Evolutionary conservation across 768 basidiomycete genomes (phyloP), one percentile per base, ranked within the genome.

Genomic region (Cyclocybe aegerita): DNA sequence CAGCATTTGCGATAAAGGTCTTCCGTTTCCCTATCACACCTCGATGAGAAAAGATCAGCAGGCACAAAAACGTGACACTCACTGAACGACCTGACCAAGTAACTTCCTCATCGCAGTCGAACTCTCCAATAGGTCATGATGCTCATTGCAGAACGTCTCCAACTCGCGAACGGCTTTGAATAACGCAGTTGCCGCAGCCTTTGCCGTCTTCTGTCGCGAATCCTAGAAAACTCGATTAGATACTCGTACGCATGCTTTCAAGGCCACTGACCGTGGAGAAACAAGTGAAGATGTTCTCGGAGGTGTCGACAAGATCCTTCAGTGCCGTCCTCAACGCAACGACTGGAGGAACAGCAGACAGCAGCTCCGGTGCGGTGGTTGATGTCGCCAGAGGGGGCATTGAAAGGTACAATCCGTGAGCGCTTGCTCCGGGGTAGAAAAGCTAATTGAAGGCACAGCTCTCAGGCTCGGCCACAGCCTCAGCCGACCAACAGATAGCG

Each of bases 241-340:
- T 3, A 2, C 15, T 10, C 9, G 15, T 9, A 12, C 16, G 23
- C 16, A 12, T 15, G 15, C 6, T n/a, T 3, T 8, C 8, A 14
- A 11, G 23, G 17, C 10, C 8, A 43, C 32, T 10, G 14, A 49
- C 48, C 40, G 35, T 43, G 23, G 16, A 11, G 34, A 49, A 43
- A 11, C 40, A 49, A 43, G 36, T 42, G 4, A 34, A 32, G 5
- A 49, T 41, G 23, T 35, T 37, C n/a, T 49, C 33, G 3, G 48
- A 40, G n/a, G 43, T 6, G 7, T 37, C 48, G 9, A 49, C 31
- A 14, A 49, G 42, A 31, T 43, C 48, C 31, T 42, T 42, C 14
- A 49, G 4, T 6, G 48, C 48, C 7, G 48, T 49, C 6, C 33
- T 58, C 60, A 77, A 35, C 76, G 57, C 12, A 58, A 52, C 9